phyloP scores from a whole-genome alignment of 2,329 filamentous ascomycete genomes.

The Trichophaea hybrida region DNA sequence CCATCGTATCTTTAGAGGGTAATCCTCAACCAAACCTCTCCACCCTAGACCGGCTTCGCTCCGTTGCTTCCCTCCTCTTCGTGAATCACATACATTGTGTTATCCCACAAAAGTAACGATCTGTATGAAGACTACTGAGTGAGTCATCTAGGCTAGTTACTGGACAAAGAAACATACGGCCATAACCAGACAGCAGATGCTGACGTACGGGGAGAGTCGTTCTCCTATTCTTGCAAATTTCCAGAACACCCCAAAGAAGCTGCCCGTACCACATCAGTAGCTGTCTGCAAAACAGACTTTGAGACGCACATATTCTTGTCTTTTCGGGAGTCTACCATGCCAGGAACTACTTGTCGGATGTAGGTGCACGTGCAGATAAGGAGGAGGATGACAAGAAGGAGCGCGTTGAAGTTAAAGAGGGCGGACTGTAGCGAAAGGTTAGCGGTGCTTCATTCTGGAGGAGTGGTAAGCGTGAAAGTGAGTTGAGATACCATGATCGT shows the following conservation, averaged over 20 bases:
- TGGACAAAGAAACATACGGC: constrained; percentile 48
- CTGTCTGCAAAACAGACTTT: neutral
- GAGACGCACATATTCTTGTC: constrained; percentile 49
- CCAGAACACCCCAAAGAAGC: constrained; percentile 80
- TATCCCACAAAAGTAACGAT: constrained; percentile 19
- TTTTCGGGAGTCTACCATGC: constrained; percentile 85
- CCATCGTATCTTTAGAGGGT: no score
- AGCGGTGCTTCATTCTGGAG: neutral
- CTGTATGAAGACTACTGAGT: neutral
- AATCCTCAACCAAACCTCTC: no score
- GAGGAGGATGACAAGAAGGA: constrained; percentile 84
- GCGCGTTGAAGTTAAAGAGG: constrained; percentile 97
- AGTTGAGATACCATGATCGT: neutral
- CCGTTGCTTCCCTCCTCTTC: no score
- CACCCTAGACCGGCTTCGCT: no score
- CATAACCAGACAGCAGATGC: constrained; percentile 85
- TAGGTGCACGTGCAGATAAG: constrained; percentile 94
- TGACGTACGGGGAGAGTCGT: constrained; percentile 85
- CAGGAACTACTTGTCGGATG: constrained; percentile 75
- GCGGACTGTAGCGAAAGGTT: constrained; percentile 51
- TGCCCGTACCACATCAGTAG: constrained; percentile 30
- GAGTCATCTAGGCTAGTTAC: neutral
- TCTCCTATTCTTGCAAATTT: constrained; percentile 89
- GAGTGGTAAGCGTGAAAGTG: neutral
- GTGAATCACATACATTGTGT: neutral